A percentile compares a stretch with the other conserved stretches of the same genome.
These are phyloP conservation scores for Ciborinia camelliae DNA, from an alignment of 2,329 filamentous ascomycete species.

Conservation along the genomic window DNA sequence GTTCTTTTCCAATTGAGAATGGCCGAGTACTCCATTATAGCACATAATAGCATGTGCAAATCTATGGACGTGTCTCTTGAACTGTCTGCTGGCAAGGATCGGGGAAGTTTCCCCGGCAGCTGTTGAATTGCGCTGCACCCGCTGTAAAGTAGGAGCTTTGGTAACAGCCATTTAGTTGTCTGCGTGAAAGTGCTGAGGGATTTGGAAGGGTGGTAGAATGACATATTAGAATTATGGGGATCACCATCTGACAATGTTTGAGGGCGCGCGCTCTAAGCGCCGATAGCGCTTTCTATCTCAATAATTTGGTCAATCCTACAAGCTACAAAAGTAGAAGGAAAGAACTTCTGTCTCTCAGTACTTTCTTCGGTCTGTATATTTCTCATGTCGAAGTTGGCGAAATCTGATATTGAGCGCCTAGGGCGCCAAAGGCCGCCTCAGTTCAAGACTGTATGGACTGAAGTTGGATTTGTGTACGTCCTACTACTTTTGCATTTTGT, in stretches of 20 bases:
- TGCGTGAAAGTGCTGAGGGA: not conserved
- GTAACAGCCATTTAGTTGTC: not conserved
- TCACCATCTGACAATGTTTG: not conserved
- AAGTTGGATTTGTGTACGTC: conserved; percentile 20
- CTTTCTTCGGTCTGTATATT: not conserved
- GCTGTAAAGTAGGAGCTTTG: not conserved
- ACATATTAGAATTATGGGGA: conserved; percentile 1
- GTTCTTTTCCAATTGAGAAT: not conserved
- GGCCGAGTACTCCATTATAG: conserved; percentile 7
- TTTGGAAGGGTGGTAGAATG: conserved; percentile 7
- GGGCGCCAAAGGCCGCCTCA: conserved; percentile 18
- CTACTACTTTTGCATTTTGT: not conserved
- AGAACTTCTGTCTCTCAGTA: conserved; percentile 1
- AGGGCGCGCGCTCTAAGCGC: not conserved
- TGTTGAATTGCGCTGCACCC: not conserved
- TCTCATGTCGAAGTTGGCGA: conserved; percentile 8
- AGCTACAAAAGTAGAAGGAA: conserved; percentile 11
- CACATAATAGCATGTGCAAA: conserved; percentile 10
- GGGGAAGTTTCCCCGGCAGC: not conserved
- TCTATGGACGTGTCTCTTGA: conserved; percentile 7
- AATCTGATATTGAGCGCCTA: conserved; percentile 17
- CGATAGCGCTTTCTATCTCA: not conserved
- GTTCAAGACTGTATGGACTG: conserved; percentile 18
- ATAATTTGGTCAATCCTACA: not conserved
- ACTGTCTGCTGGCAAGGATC: conserved; percentile 11